Evolutionary conservation across 2,329 filamentous ascomycete genomes (phyloP), one percentile per base, ranked within the genome.

Genomic region (Aspergillus tubingensis): DNA sequence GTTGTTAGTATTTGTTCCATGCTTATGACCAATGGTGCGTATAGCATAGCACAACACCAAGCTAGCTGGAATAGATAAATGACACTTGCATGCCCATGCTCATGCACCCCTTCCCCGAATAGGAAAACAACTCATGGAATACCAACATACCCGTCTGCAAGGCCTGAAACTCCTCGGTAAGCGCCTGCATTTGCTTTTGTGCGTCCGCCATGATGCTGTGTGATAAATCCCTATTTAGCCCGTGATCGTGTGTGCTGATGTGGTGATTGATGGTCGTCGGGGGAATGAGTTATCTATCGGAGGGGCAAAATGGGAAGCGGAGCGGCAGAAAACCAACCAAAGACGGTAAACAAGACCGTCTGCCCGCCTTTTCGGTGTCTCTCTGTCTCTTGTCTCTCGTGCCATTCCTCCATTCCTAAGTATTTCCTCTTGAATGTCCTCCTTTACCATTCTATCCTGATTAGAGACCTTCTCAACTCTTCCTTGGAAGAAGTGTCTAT

Each of bases 121-220:
- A 23, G 4, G 3, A 44, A 11, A 36, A 11, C 41, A 44, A 21
- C 8, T 6, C 17, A 23, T 27, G 8, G 32, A 25, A 41, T n/a
- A 21, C 8, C 47, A 11, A 62, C 77, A 63, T 75, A 91, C 92
- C 92, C 77, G 89, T 87, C 79, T 98, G 93, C 27, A 97, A 82
- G 73, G 90, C 89, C 74, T 93, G 89, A 74, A 90, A 98, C 66
- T 96, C 89, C 55, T 97, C 92, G 0, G 92, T 92, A 47, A 97
- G 85, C 56, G 83, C 81, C 79, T 97, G 93, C 25, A 97, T 83
- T 71, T 86, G 86, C 63, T 89, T 90, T 75, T 96, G 91, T 64
- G 85, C 77, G 64, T 91, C 88, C 59, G 88, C 85, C 88, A 92
- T 92, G 50, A 52, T 75, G 48, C 51, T 21, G 10, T 8, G 27